Base-by-base conservation (phyloP, 495 filamentous ascomycete genomes). In the Neurospora tetrasperma region DNA sequence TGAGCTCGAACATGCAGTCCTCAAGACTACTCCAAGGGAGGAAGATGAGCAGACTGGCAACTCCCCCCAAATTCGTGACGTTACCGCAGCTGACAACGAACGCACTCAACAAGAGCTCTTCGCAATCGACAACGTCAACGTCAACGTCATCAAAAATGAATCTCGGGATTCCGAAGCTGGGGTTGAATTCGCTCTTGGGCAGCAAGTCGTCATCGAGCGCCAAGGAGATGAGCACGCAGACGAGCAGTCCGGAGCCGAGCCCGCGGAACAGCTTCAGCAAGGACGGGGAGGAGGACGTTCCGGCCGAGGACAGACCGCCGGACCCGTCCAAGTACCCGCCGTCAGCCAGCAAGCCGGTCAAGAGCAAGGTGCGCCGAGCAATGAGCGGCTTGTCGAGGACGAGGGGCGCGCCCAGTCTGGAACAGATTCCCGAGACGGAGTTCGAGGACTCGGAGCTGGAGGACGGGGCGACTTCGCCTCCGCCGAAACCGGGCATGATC, bases 51-150 rank as follows among this genome's bases (percentile, higher is more conserved):
- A 54, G 54, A 66, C 54, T 66, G 54, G 54, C 54, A 16, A 35
- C 54, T 66, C 54, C 27, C 54, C 54, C 23, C 54, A 66, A 66
- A 66, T 66, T 66, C 54, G 54, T 66, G 54, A 66, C 54, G 54
- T 66, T 66, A 66, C 54, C 54, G 54, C 54, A 66, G 54, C 54
- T 66, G 54, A 66, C 54, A 66, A 66, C 54, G 54, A 66, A 66
- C 54, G 54, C 54, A 66, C 54, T 66, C 54, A 35, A 66, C 54
- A 66, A 66, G 54, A 66, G 54, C 54, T 66, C 54, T 66, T 66
- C 54, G 54, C 54, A 66, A 38, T 66, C 54, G 54, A 66, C 54
- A 66, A 66, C 54, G 54, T 31, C 54, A 66, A 66, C 54, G 54
- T 27, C 54, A 62, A 31, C 27, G 27, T 16, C 54, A 27, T 35